These are phyloP conservation scores for Pulicaria dysenterica DNA, from an alignment of 129 eudicot species.

Conservation along the genomic window DNA sequence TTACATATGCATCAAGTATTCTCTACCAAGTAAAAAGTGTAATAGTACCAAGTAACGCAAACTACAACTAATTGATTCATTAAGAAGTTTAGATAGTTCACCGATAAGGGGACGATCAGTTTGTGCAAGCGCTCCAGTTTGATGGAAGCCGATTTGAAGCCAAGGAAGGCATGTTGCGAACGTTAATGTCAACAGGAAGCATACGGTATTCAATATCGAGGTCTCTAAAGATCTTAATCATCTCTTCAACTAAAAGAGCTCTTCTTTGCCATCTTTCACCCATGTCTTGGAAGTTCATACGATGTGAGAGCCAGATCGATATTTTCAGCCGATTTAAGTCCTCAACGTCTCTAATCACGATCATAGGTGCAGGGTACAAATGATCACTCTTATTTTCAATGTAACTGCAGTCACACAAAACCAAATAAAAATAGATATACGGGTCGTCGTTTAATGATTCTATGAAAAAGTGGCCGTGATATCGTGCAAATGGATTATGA, in stretches of 20 bases:
- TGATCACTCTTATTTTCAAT: constrained; percentile 34
- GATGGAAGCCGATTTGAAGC: constrained; percentile 35
- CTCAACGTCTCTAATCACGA: too few species aligned
- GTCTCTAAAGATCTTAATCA: too few species aligned
- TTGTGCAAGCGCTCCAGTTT: constrained; percentile 26
- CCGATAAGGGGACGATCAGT: constrained; percentile 10
- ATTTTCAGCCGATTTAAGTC: too few species aligned
- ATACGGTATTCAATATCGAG: constrained; percentile 38
- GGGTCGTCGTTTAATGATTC: neutral
- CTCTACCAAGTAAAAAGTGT: too few species aligned
- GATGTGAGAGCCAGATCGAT: too few species aligned
- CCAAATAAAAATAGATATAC: neutral
- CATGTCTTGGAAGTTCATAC: too few species aligned
- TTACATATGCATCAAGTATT: too few species aligned
- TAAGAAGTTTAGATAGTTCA: constrained; percentile 10
- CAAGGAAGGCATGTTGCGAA: constrained; percentile 27
- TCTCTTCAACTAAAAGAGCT: too few species aligned
- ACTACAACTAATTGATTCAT: constrained; percentile 3
- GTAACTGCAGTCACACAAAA: constrained; percentile 21
- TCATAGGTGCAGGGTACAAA: constrained; percentile 32
- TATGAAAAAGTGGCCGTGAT: too few species aligned
- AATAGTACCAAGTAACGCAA: neutral
- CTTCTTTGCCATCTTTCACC: too few species aligned
- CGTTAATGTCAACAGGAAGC: constrained; percentile 33
- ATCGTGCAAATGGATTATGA: neutral